Evolutionary conservation across 73 alveolate species (phyloP), one percentile per base, ranked within the genome.

Genomic region (Stentor roeselii): DNA sequence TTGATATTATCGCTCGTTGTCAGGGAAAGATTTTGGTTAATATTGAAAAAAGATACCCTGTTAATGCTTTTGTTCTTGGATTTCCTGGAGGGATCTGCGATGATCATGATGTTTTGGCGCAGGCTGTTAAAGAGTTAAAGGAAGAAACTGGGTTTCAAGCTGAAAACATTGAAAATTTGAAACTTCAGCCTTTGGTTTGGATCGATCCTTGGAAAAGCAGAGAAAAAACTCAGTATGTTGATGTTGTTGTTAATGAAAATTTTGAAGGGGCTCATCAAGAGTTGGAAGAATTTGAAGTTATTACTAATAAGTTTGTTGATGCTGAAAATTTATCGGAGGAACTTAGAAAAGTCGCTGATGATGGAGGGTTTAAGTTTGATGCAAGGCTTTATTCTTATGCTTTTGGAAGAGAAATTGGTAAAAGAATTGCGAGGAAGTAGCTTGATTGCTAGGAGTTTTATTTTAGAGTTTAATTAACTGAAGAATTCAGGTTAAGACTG

Each of bases 191-290:
- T 50, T 21, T 11, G 30, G 67, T 50, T 50, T 50, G 21, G 6
- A 21, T 50, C 21, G 67, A 50, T 50, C 67, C 67, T 50, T 50
- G 67, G 67, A 50, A 50, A 50, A 50, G 67, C 67, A 50, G 30
- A 11, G 67, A 50, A 50, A 50, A 50, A 21, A 11, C 67, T 50
- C 6, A 50, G 21, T 50, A 11, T 21, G 30, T 50, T 50, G 21
- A 6, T 21, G 30, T 50, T 11, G 21, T 21, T 11, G 67, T 50
- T 11, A 21, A 50, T 21, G 21, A 21, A 11, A 50, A 6, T 11
- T 50, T 21, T 50, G 21, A 50, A 50, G 67, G 67, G n/a, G n/a
- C n/a, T 50, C 67, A 6, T 11, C 67, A 50, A 50, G 67, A 50
- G 6, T 21, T 50, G 6, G 67, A 50, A 50, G 6, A 50, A 11